Evolutionary conservation across 176 grass and related monocot genomes (phyloP).

Genomic region (Oryza longistaminata): DNA sequence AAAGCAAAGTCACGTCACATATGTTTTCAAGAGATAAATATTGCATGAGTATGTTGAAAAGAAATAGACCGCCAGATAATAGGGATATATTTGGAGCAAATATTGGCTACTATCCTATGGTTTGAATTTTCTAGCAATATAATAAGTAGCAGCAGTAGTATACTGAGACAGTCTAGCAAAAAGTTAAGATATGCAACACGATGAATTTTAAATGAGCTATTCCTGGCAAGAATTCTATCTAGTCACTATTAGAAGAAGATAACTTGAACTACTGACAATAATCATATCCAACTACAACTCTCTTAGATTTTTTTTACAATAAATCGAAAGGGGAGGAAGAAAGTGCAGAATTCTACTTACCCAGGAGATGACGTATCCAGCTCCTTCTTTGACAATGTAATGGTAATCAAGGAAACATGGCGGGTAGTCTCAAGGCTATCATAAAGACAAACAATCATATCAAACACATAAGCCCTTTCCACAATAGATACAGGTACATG

Average conservation of each 20-base stretch:
- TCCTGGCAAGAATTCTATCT: background rate
- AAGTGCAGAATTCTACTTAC: slow-evolving; percentile 23
- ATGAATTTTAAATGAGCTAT: background rate
- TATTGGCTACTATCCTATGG: background rate
- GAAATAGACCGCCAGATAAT: background rate
- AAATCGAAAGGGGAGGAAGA: background rate
- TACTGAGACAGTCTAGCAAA: background rate
- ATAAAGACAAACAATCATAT: background rate
- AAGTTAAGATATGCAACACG: slow-evolving; percentile 2
- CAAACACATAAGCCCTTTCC: background rate
- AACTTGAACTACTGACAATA: background rate
- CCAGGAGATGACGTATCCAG: slow-evolving; percentile 61
- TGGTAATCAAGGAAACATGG: slow-evolving; percentile 70
- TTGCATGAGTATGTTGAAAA: background rate
- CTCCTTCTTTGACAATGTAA: slow-evolving; percentile 81
- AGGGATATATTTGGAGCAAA: slow-evolving; percentile 2
- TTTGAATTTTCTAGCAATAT: background rate
- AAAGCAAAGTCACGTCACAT: background rate
- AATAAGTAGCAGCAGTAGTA: background rate
- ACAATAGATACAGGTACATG: background rate
- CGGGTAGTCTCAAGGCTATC: slow-evolving; percentile 69
- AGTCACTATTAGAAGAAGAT: too few species aligned
- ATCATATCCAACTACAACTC: background rate
- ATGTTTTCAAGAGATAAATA: background rate
- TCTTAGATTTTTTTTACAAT: background rate